Evolutionary conservation across 176 grass and related monocot species (phyloP).

Genomic region (Lolium multiflorum): DNA sequence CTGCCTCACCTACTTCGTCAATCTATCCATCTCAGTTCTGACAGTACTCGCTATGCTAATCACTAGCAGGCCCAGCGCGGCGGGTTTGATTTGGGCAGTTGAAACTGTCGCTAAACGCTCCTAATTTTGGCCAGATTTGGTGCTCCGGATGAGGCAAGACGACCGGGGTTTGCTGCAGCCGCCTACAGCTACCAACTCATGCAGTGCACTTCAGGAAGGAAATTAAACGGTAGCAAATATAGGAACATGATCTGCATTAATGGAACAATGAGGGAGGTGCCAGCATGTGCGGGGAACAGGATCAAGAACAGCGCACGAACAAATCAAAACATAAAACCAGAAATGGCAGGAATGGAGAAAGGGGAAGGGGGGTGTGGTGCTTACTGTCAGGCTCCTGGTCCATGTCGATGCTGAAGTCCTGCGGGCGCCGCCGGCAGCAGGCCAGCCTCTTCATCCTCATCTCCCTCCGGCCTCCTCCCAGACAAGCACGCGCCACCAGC

Average conservation of each 20-base stretch:
- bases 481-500: background rate
- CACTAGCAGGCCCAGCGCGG: background rate
- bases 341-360: background rate
- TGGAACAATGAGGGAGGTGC: background rate
- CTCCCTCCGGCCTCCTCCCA: background rate
- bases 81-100: slow-evolving; percentile 20
- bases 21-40: background rate
- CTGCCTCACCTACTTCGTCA: background rate
- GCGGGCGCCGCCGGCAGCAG: slow-evolving; percentile 92
- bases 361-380: background rate
- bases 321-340: background rate
- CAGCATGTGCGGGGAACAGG: background rate
- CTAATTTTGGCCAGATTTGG: slow-evolving; percentile 30
- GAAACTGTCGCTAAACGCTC: background rate
- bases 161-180: background rate
- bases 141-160: background rate
- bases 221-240: background rate
- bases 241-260: too few relatives aligned
- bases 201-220: background rate
- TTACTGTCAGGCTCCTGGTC: slow-evolving; percentile 79
- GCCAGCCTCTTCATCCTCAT: slow-evolving; percentile 82
- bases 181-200: background rate
- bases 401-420: slow-evolving; percentile 96
- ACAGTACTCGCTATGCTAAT: background rate
- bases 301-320: background rate